Conservation (phyloP, 768 basidiomycete genomes). For the Tephrocybe sp. region DNA sequence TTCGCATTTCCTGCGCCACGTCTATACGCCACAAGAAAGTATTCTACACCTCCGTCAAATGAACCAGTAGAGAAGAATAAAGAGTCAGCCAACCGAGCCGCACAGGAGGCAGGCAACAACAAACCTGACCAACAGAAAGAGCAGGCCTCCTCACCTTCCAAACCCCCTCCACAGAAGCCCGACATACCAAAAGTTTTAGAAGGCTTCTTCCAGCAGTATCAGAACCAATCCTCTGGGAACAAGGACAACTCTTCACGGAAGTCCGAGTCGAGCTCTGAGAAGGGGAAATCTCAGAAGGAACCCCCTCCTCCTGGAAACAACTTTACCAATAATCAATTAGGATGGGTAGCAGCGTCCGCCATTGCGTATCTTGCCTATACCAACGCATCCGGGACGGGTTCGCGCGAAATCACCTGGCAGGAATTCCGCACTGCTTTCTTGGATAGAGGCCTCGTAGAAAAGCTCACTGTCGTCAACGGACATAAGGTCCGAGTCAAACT, state of each 20-base stretch:
- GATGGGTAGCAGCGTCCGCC: conserved; percentile 49
- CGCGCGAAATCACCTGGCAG: conserved; percentile 98
- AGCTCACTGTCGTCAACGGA: conserved; percentile 88
- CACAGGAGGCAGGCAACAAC: conserved; percentile 12
- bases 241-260: conserved; percentile 31
- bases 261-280: conserved; percentile 33
- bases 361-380: conserved; percentile 67
- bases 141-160: conserved; percentile 15
- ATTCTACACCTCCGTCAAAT: conserved; percentile 14
- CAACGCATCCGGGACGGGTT: conserved; percentile 47
- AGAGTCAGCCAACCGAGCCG: conserved; percentile 19
- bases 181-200: conserved; percentile 67
- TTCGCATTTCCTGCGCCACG: conserved; percentile 35
- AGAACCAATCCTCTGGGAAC: conserved; percentile 38
- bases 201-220: conserved; percentile 75
- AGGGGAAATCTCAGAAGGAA: conserved; percentile 31
- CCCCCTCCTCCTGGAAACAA: conserved; percentile 50
- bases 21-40: conserved; percentile 37
- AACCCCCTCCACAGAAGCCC: conserved; percentile 28
- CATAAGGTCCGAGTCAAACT: conserved; percentile 88
- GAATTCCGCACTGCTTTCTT: conserved; percentile 98
- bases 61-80: conserved; percentile 30
- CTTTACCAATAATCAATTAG: conserved; percentile 57
- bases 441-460: conserved; percentile 94
- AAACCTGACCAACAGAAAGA: conserved; percentile 23